phyloP scores from a whole-genome alignment of 2,329 filamentous ascomycete species.

The Colletotrichum spinosum region DNA sequence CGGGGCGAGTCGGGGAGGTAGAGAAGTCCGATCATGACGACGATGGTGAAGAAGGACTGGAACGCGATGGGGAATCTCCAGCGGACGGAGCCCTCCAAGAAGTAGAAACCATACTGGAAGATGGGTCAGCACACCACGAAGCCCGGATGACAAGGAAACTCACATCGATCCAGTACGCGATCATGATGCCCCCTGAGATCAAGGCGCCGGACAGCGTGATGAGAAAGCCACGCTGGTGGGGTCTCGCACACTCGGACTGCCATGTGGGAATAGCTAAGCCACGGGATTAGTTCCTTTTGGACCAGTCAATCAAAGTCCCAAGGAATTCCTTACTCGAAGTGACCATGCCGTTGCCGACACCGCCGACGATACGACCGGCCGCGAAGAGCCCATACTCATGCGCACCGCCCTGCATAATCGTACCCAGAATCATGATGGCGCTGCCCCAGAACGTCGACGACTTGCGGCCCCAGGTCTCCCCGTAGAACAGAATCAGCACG shows the following conservation, averaged over 20 bases:
- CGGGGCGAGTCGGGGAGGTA: constrained; percentile 49
- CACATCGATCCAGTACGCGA: constrained; percentile 46
- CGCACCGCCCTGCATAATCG: constrained; percentile 42
- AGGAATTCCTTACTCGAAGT: constrained; percentile 39
- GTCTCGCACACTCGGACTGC: constrained; percentile 45
- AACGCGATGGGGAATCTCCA: constrained; percentile 50
- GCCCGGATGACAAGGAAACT: background rate
- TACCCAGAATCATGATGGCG: constrained; percentile 46
- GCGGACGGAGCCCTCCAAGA: constrained; percentile 44
- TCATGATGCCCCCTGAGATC: constrained; percentile 45
- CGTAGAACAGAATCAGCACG: constrained; percentile 44
- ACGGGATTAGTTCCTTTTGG: background rate
- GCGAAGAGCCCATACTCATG: constrained; percentile 43
- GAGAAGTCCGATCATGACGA: constrained; percentile 49
- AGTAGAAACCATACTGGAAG: constrained; percentile 45
- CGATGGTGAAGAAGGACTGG: constrained; percentile 45
- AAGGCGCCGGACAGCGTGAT: constrained; percentile 44
- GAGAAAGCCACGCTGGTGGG: constrained; percentile 44
- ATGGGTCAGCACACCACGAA: background rate
- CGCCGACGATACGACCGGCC: constrained; percentile 42
- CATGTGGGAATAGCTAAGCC: constrained; percentile 42
- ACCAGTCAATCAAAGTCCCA: background rate
- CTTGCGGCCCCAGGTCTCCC: constrained; percentile 46
- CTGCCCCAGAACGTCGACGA: constrained; percentile 48
- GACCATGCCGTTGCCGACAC: constrained; percentile 45